Evolutionary conservation across 108 stramenopile species (phyloP).

Genomic region (Nitzschia inconspicua): DNA sequence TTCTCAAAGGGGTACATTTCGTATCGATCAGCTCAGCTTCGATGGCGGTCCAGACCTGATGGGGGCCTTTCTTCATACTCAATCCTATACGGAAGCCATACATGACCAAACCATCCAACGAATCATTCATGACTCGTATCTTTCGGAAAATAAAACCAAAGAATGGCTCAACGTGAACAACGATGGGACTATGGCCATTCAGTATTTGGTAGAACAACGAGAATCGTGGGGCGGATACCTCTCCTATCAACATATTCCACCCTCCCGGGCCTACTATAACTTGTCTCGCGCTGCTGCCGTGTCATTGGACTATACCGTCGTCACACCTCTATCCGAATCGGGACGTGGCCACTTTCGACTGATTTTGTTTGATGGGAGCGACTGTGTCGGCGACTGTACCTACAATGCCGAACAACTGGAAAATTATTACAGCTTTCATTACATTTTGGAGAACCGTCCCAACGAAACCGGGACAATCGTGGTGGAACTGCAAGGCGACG

Average conservation of each 20-base stretch:
- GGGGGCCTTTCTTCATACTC: no score
- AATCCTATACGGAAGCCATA: not conserved
- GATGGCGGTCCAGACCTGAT: no score
- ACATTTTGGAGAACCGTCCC: conserved; percentile 21
- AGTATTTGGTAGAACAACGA: conserved; percentile 23
- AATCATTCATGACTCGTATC: not conserved
- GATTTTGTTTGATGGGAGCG: conserved; percentile 17
- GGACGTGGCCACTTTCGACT: conserved; percentile 15
- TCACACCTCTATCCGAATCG: not conserved
- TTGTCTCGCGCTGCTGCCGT: conserved; percentile 15
- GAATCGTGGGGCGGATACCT: conserved; percentile 38
- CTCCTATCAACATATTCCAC: not conserved
- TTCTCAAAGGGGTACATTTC: no score
- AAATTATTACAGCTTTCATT: conserved; percentile 26
- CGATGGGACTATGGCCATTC: not conserved
- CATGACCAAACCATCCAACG: not conserved
- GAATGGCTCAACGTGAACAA: not conserved
- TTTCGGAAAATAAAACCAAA: not conserved
- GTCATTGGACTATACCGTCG: conserved; percentile 1
- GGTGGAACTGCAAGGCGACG: conserved; percentile 8
- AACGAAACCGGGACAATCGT: not conserved
- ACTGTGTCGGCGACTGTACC: conserved; percentile 9
- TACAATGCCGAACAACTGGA: no score
- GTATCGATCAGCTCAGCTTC: no score
- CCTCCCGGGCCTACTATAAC: conserved; percentile 19